These are phyloP conservation scores for Phytopythium litorale DNA, from an alignment of 352 stramenopile species.

Conservation along the genomic window DNA sequence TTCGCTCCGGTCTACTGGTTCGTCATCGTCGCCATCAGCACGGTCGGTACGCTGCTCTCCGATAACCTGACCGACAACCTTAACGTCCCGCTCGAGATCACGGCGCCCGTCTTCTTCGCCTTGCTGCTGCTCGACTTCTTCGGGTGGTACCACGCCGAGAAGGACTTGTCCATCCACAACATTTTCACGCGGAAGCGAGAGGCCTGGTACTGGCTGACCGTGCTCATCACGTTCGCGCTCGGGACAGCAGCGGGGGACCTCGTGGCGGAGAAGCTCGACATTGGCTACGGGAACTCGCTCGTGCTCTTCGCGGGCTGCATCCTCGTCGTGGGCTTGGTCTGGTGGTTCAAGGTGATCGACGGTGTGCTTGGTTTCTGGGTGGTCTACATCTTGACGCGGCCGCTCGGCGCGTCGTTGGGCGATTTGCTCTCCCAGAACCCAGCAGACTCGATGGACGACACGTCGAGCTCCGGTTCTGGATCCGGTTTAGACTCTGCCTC, in stretches of 20 bases:
- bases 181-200: constrained; percentile 16
- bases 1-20: constrained; percentile 21
- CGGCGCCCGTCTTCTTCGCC: constrained; percentile 16
- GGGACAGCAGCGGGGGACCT: constrained; percentile 19
- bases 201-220: constrained; percentile 20
- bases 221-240: constrained; percentile 21
- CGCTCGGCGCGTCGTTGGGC: constrained; percentile 20
- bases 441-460: constrained; percentile 8
- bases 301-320: constrained; percentile 21
- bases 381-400: constrained; percentile 21
- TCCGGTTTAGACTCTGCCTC: constrained; percentile 2
- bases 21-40: constrained; percentile 24
- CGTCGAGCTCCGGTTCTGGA: background rate
- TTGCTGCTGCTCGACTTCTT: constrained; percentile 13
- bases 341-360: constrained; percentile 19
- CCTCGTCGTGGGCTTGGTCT: constrained; percentile 11
- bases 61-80: constrained; percentile 25
- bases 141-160: constrained; percentile 13
- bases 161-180: constrained; percentile 15
- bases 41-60: constrained; percentile 16
- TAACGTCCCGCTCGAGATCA: constrained; percentile 12
- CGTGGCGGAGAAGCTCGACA: constrained; percentile 17
- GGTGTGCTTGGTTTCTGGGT: constrained; percentile 20
- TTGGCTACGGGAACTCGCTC: constrained; percentile 23
- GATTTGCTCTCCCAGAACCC: constrained; percentile 26